Evolutionary conservation across 2,329 filamentous ascomycete genomes (phyloP).

Genomic region (Aspergillus aculeatinus): DNA sequence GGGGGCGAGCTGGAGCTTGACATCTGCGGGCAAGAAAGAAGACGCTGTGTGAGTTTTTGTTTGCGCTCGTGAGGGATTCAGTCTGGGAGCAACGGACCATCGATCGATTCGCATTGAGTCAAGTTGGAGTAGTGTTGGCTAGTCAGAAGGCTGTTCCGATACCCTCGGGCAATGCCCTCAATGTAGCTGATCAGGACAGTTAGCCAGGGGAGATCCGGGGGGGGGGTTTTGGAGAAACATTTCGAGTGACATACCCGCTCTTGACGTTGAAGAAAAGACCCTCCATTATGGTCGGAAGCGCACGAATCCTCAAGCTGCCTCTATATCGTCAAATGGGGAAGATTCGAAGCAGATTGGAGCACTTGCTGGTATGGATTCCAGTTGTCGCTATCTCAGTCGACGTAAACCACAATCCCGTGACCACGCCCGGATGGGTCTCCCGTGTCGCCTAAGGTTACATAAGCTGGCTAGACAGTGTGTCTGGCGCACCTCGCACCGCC

Average conservation of each 20-base stretch:
- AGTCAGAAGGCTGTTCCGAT: conserved; percentile 84
- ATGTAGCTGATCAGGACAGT: conserved; percentile 70
- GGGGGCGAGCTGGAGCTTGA: conserved; percentile 95
- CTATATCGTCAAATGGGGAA: background rate
- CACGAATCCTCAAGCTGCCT: conserved; percentile 7
- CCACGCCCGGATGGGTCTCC: conserved; percentile 9
- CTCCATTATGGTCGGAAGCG: conserved; percentile 63
- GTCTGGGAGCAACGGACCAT: conserved; percentile 63
- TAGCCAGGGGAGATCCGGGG: background rate
- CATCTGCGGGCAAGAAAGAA: conserved; percentile 58
- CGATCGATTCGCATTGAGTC: conserved; percentile 95
- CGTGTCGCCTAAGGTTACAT: conserved; percentile 2
- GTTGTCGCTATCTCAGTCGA: background rate
- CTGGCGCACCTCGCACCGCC: conserved; percentile 14
- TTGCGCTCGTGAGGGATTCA: conserved; percentile 4
- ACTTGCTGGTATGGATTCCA: background rate
- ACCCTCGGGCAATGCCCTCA: conserved; percentile 95
- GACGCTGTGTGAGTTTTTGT: background rate
- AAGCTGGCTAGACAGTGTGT: background rate
- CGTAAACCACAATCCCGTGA: background rate
- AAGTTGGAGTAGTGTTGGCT: conserved; percentile 90
- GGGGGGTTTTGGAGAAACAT: background rate
- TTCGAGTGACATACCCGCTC: conserved; percentile 66
- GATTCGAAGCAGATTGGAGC: background rate
- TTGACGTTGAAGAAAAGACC: conserved; percentile 93